phyloP scores from a whole-genome alignment of 192 early-diverging fungal genomes.

The Coemansia sp. region DNA sequence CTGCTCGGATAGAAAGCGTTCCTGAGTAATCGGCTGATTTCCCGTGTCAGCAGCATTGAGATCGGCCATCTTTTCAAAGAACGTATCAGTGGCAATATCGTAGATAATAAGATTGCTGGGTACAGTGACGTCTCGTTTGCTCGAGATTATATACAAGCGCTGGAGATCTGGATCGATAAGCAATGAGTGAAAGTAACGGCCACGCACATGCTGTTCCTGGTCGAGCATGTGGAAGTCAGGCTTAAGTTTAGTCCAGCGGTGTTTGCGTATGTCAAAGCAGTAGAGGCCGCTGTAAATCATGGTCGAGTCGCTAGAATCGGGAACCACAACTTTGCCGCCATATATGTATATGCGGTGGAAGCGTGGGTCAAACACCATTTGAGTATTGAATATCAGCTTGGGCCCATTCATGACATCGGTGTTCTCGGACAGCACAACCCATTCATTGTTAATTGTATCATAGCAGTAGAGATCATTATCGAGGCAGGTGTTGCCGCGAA shows the following conservation, averaged over 20 bases:
- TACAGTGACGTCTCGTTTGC: conserved; percentile 79
- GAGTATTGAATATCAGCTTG: conserved; percentile 86
- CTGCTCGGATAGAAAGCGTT: conserved; percentile 34
- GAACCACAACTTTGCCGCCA: conserved; percentile 76
- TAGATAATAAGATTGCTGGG: conserved; percentile 82
- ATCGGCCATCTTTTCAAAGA: conserved; percentile 63
- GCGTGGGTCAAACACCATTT: conserved; percentile 84
- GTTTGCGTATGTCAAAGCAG: conserved; percentile 66
- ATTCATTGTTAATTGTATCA: conserved; percentile 63
- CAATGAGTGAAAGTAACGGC: conserved; percentile 90
- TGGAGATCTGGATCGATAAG: conserved; percentile 69
- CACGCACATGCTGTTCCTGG: conserved; percentile 66
- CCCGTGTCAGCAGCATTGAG: conserved; percentile 10
- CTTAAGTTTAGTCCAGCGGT: conserved; percentile 75
- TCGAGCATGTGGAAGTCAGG: conserved; percentile 59
- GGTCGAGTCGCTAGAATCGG: conserved; percentile 59
- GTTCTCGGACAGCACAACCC: conserved; percentile 74
- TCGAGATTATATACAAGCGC: conserved; percentile 85
- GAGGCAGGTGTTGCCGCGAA: conserved; percentile 62
- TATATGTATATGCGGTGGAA: conserved; percentile 80
- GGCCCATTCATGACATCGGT: conserved; percentile 86
- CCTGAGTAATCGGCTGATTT: conserved; percentile 41
- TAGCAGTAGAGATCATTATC: conserved; percentile 91
- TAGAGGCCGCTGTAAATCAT: conserved; percentile 87
- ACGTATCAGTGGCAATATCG: conserved; percentile 73